Evolutionary conservation across 441 rosid species (phyloP), one percentile per base, ranked within the genome.

Genomic region (Kokia cookei): DNA sequence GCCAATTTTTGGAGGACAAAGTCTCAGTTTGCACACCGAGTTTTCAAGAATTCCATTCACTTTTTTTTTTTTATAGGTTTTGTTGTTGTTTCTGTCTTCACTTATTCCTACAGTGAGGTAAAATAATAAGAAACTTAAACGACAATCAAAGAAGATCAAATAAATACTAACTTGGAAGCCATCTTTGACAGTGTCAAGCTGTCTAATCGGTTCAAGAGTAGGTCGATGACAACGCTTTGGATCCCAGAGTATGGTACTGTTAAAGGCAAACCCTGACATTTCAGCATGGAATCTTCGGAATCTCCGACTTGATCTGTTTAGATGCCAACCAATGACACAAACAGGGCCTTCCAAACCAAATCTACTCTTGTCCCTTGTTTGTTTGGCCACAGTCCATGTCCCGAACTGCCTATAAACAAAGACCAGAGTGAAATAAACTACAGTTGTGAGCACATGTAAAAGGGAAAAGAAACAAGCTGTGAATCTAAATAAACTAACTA

Each of bases 241-340:
- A 84, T 86, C 93, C 93, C 93, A 86, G 26, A 89, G 84, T 42
- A 86, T 83, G 72, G 90, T 81, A 76, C 91, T 86, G 54, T 89
- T 89, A 71, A 86, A 89, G 75, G 91, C 91, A 73, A 89, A 87
- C 59, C 91, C 91, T 1, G 84, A 73, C 79, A 86, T 72, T 63
- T 82, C 88, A 50, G 85, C 83, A 78, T 85, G 84, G 83, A 87
- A 89, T 77, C 91, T 84, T 47, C 77, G 74, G 54, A 75, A 78
- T 78, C 81, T 81, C 77, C 43, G 35, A 32, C 43, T 74, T 47
- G 65, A 48, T 55, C 77, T 78, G 58, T 77, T 76, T 73, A 73
- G 75, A 73, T 87, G 88, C 94, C 91, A 89, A 51, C 94, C 90
- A 79, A 83, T 73, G 69, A 88, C 89, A 73, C 94, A 87, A 62